A percentile compares a stretch with the other conserved stretches of the same genome.
phyloP scores from a whole-genome alignment of 2,329 filamentous ascomycete species.

The Aplosporella prunicola region DNA sequence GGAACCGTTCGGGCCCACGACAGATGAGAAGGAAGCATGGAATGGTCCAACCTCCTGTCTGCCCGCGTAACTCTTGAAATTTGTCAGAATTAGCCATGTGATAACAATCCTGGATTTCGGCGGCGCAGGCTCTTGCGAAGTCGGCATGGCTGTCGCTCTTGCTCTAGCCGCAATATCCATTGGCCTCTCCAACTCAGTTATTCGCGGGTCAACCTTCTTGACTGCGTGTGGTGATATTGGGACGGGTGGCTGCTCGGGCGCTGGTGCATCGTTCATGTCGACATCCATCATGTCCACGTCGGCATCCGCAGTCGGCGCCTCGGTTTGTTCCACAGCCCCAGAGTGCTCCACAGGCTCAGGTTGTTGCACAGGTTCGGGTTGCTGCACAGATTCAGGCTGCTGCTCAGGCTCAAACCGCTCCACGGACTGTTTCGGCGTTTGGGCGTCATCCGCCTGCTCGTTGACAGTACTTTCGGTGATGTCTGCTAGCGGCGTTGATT shows the following conservation, averaged over 20 bases:
- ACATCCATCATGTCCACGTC: too few species aligned
- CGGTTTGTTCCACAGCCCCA: too few species aligned
- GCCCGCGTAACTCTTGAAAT: conserved; percentile 98
- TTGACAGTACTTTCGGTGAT: conserved; percentile 62
- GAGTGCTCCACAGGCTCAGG: too few species aligned
- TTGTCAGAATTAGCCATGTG: conserved; percentile 80
- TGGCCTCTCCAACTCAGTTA: conserved; percentile 72
- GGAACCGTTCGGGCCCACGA: conserved; percentile 94
- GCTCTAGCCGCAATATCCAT: conserved; percentile 92
- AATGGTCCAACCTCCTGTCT: conserved; percentile 93
- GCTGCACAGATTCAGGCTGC: too few species aligned
- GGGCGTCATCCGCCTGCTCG: conserved; percentile 46
- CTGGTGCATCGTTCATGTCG: too few species aligned
- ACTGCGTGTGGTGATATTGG: conserved; percentile 28
- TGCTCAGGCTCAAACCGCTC: too few species aligned
- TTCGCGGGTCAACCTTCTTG: conserved; percentile 66
- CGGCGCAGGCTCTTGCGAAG: conserved; percentile 61
- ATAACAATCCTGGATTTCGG: conserved; percentile 87
- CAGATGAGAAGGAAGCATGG: conserved; percentile 92
- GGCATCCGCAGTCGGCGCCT: too few species aligned
- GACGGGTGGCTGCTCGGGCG: too few species aligned
- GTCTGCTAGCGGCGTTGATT: conserved; percentile 57
- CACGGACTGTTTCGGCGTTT: too few species aligned
- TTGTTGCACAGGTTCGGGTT: too few species aligned
- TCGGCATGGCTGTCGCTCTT: conserved; percentile 53